A percentile compares a stretch with the other conserved stretches of the same genome.
Conservation (phyloP, 2,329 filamentous ascomycete genomes). For the Fusarium liriodendri region DNA sequence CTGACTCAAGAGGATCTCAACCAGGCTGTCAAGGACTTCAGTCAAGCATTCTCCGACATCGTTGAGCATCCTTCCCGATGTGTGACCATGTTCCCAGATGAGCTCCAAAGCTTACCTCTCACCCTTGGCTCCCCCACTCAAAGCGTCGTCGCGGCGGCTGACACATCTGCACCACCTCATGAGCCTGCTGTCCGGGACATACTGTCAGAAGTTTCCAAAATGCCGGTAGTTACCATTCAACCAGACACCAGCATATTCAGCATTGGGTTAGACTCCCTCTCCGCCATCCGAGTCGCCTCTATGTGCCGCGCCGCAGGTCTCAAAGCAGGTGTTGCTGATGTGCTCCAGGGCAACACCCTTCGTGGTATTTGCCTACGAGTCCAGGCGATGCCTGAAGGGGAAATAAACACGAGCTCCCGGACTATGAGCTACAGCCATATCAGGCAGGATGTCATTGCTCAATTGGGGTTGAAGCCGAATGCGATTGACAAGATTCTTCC, state of each 20-base stretch:
- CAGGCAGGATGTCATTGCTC: not conserved
- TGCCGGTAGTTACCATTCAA: not conserved
- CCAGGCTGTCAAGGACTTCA: not conserved
- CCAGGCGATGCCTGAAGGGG: not conserved
- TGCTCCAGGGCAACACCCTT: not conserved
- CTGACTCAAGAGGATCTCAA: not conserved
- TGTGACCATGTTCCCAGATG: not conserved
- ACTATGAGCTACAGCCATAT: not conserved
- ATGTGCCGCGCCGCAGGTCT: not conserved
- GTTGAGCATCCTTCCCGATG: not conserved
- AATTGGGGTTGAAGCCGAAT: not conserved
- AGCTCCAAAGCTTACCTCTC: constrained; percentile 1
- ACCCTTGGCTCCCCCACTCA: not conserved
- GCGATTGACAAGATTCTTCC: not conserved
- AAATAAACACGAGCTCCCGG: not conserved
- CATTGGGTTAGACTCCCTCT: not conserved
- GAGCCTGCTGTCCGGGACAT: not conserved
- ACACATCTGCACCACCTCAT: not conserved
- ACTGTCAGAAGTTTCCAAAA: not conserved
- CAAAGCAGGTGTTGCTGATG: not conserved
- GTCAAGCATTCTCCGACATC: not conserved
- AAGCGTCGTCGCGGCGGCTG: not conserved
- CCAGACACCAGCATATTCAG: not conserved
- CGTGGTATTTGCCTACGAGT: constrained; percentile 1
- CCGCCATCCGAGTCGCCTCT: not conserved